Evolutionary conservation across 805 yeast genomes (phyloP), one percentile per base, ranked within the genome.

Genomic region (Zygoascus ofunaensis): DNA sequence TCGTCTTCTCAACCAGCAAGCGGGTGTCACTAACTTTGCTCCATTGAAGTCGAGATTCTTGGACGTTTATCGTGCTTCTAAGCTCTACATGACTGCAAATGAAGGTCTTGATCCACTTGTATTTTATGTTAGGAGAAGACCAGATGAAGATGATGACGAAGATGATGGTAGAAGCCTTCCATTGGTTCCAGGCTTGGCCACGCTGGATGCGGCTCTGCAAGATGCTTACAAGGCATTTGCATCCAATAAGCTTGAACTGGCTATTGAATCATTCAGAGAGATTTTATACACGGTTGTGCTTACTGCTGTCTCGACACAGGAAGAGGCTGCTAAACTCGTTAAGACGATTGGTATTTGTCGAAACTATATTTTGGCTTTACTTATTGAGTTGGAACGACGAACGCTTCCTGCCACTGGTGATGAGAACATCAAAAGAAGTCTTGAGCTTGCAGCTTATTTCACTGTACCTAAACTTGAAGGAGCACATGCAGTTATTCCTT

Each of bases 391-490:
- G 51, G 76, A 75, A 45, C 89, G 99, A 66, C 87, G 97, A 66
- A 61, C 82, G 8, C 66, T 94, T 47, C 85, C 82, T 26, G 71
- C 80, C 8, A 49, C 55, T 10, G 30, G 30, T 26, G 30, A 26
- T 26, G 73, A 73, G 20, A 73, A 74, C 24, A 70, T 82, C 44
- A 82, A 87, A 64, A 82, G 97, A 51, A 89, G 87, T 63, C 72
- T 92, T 59, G 97, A 92, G 64, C 70, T 92, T 53, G 97, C 98
- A 4, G 94, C 97, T 1, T 90, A 90, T 66, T 94, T 92, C 71
- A 87, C 98, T 12, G 80, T 77, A 59, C 81, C 89, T 22, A 76
- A 82, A 52, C 73, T 92, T 55, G 86, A 82, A 51, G 80, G 84
- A 30, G 81, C 82, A 5, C 98, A 92, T 64, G 77, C 82, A 48